Conservation (phyloP, 1,284 basidiomycete species). For the Amylostereum areolatum region DNA sequence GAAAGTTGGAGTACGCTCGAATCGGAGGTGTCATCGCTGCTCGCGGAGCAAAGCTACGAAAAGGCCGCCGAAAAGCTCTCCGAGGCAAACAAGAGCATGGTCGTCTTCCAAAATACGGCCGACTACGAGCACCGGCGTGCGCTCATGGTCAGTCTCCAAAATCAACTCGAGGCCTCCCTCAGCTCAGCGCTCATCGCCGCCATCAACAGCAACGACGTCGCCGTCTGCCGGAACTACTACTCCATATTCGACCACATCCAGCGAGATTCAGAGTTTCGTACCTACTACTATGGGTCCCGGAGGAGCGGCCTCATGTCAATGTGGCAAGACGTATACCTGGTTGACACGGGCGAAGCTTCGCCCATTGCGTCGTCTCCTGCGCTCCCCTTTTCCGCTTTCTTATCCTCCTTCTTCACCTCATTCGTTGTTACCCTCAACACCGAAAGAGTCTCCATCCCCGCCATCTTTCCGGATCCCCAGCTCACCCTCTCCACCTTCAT, state of each 20-base stretch:
- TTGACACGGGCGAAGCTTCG: conserved; percentile 38
- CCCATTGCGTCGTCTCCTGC: conserved; percentile 20
- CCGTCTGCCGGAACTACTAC: conserved; percentile 72
- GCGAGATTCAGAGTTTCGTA: conserved; percentile 83
- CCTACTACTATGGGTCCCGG: conserved; percentile 87
- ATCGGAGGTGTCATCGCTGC: conserved; percentile 78
- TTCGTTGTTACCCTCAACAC: conserved; percentile 61
- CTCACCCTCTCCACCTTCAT: conserved; percentile 75
- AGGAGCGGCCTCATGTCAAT: conserved; percentile 54
- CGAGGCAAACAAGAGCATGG: conserved; percentile 82
- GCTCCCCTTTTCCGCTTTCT: conserved; percentile 54
- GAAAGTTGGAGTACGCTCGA: conserved; percentile 94
- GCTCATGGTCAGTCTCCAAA: conserved; percentile 85
- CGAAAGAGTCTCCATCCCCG: conserved; percentile 70
- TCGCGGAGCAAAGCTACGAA: conserved; percentile 71
- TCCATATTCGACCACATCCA: conserved; percentile 87
- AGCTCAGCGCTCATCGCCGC: conserved; percentile 82
- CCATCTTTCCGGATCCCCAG: conserved; percentile 78
- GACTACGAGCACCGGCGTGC: conserved; percentile 83
- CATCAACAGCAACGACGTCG: conserved; percentile 70
- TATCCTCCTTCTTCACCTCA: conserved; percentile 68
- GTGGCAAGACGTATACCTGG: conserved; percentile 59
- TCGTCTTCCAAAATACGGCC: conserved; percentile 83
- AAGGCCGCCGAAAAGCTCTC: conserved; percentile 86
- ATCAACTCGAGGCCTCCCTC: conserved; percentile 86